Base-by-base conservation (phyloP, 306 rosid genomes). In the Acmispon strigosus region DNA sequence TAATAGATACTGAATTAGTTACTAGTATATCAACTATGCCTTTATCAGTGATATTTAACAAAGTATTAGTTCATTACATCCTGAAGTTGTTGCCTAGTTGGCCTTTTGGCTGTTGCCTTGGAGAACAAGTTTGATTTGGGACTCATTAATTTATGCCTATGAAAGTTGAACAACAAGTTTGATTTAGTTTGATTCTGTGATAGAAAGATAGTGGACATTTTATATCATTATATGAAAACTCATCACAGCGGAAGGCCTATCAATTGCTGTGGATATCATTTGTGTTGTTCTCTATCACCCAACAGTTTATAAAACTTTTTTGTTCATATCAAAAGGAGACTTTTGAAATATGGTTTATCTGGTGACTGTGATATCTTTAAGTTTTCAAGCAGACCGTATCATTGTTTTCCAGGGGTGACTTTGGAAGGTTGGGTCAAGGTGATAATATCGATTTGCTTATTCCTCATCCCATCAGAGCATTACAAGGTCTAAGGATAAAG, bases 391-490 rank as follows among this genome's bases (percentile, higher is more conserved):
- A 2, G 42, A 76, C 60, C 41, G 39, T 48, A 22, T 76, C 56
- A 67, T 56, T 65, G 45, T 59, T 87, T 81, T 83, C 41, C 88
- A 91, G 98, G 98, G 98, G 98, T 78, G 98, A 94, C 84, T 89
- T 94, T 84, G 98, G 97, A 79, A 89, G 98, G 85, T 80, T 94
- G 82, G 98, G 98, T 64, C 98, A 94, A 62, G 98, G 98, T 19
- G 84, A 90, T 66, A 82, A 82, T 17, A 89, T 92, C 62, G 98
- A 94, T 73, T 64, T 94, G 82, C 72, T 90, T 78, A 87, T 87
- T 70, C 98, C 97, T 45, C 96, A 74, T 62, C 96, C 96, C 9
- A 94, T 94, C 10, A 84, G 63, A 81, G 92, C 97, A 62, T 82
- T 94, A 50, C 87, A 90, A 42, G 92, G 95, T 78, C 36, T 87